Percentiles rank a stretch among this genome's conserved stretches.
Evolutionary conservation across 176 grass and related monocot genomes (phyloP).

Genomic region (sorghum (Sorghum bicolor)): Sorghum_bicolor_NCBIv3 NC_012876.2:63139501-63140000

Average conservation of each 20-base stretch:
- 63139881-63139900: conserved; percentile 38
- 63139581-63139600: not conserved
- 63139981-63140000: conserved; percentile 2
- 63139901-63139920: conserved; percentile 96
- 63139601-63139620: conserved; percentile 2
- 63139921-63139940: conserved; percentile 93
- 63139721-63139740: conserved; percentile 69
- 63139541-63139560: conserved; percentile 19
- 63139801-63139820: conserved; percentile 79
- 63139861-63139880: conserved; percentile 9
- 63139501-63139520: too few relatives aligned
- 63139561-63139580: not conserved
- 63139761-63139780: conserved; percentile 62
- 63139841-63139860: conserved; percentile 17
- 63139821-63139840: conserved; percentile 46
- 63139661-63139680: not conserved
- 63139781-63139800: conserved; percentile 76
- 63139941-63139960: conserved; percentile 63
- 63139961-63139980: not conserved
- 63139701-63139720: conserved; percentile 97
- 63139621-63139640: not conserved
- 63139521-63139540: too few relatives aligned
- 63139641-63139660: not conserved
- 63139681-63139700: conserved; percentile 77
- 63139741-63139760: conserved; percentile 48